Conservation (phyloP, 1,139 yeast genomes). For the Debaryomyces singareniensis region DNA sequence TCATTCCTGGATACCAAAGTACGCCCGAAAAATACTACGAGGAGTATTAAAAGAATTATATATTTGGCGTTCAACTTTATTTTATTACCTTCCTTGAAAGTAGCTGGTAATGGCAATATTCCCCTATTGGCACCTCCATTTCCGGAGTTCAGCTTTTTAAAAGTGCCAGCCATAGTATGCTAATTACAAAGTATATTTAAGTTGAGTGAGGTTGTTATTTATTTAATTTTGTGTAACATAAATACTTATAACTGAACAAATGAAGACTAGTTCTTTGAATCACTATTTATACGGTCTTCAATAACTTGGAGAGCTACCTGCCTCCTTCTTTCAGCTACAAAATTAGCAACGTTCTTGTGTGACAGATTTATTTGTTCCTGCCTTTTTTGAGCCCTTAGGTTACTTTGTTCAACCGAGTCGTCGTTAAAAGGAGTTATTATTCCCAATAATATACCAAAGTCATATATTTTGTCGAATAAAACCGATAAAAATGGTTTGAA, state of each 20-base stretch:
- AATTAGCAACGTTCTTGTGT: constrained; percentile 40
- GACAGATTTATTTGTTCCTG: constrained; percentile 38
- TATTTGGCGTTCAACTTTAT: constrained; percentile 12
- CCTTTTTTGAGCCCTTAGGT: constrained; percentile 59
- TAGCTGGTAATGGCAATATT: constrained; percentile 30
- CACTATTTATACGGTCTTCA: constrained; percentile 59
- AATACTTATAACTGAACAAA: background rate
- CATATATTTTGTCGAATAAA: constrained; percentile 49
- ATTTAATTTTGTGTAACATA: constrained; percentile 2
- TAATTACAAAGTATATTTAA: no score
- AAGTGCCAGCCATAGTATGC: no score
- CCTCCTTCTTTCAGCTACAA: constrained; percentile 79
- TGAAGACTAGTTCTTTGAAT: constrained; percentile 4
- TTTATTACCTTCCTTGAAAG: constrained; percentile 20
- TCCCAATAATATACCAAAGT: constrained; percentile 46
- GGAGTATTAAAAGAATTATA: no score
- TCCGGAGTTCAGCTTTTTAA: no score
- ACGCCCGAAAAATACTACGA: no score
- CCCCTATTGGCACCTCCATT: no score
- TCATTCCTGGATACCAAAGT: no score
- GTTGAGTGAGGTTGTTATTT: no score
- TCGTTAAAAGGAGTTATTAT: constrained; percentile 63
- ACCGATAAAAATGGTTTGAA: constrained; percentile 48
- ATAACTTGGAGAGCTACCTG: constrained; percentile 79
- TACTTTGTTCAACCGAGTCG: constrained; percentile 67